Conservation (phyloP, 306 rosid genomes). For the Sicyos baderoa region DNA sequence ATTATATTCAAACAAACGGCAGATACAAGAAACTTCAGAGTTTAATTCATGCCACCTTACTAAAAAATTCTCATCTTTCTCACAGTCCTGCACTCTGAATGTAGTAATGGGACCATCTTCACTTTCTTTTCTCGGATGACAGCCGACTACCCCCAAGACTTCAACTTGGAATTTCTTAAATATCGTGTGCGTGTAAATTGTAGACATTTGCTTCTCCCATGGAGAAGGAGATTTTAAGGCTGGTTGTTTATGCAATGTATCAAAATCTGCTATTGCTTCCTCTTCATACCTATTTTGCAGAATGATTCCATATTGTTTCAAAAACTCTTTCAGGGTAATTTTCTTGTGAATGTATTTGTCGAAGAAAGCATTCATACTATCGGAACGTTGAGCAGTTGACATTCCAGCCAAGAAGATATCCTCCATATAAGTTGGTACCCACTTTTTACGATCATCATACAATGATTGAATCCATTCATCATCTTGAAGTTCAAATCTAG, state of each 20-base stretch:
- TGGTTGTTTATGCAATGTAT: constrained; percentile 87
- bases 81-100: constrained; percentile 76
- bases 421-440: constrained; percentile 76
- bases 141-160: constrained; percentile 86
- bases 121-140: constrained; percentile 62
- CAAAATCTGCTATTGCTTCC: constrained; percentile 87
- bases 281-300: constrained; percentile 80
- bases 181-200: constrained; percentile 74
- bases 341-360: constrained; percentile 85
- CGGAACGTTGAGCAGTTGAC: constrained; percentile 71
- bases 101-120: constrained; percentile 51
- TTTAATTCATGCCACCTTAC: constrained; percentile 60
- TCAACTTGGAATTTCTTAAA: constrained; percentile 86
- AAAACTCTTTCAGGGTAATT: constrained; percentile 75
- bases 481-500: constrained; percentile 72
- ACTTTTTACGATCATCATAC: constrained; percentile 71
- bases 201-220: constrained; percentile 93
- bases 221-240: constrained; percentile 94
- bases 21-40: constrained; percentile 73
- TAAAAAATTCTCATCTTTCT: constrained; percentile 57
- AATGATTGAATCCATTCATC: constrained; percentile 57
- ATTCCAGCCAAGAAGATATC: constrained; percentile 75
- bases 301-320: constrained; percentile 70
- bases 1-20: constrained; percentile 76
- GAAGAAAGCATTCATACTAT: constrained; percentile 77